Base-by-base conservation (phyloP, 2,329 filamentous ascomycete species). In the Pezicula carpinea region DNA sequence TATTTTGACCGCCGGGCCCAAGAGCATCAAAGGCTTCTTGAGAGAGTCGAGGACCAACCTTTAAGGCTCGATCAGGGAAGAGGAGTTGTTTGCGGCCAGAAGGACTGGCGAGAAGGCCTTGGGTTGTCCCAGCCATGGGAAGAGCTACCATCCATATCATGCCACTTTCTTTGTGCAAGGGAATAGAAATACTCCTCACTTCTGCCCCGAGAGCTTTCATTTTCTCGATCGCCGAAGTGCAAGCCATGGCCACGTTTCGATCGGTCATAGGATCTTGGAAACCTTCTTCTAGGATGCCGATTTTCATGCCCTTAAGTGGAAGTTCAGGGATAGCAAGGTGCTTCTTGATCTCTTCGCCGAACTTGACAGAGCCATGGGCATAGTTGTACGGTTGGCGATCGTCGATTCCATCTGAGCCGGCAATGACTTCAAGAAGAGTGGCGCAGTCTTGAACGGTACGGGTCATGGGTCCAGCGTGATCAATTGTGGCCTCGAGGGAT, bases 1-100 rank as follows among this genome's bases (percentile, higher is more conserved):
- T 75, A 52, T 79, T 79, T 51, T 77, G 78, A 0, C 75, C 78
- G 0, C 73, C 71, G 13, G 67, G 71, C 54, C 76, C 77, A 1
- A 75, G 66, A 31, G 74, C 70, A 33, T 76, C 67, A 58, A 77
- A 81, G 3, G 71, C 65, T 5, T 65, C 58, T 49, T 80, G 75
- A 29, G 79, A 68, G n/a, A 75, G 71, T 1, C 70, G 69, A 57
- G 77, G 67, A 11, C 69, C 67, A 6, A 54, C 46, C 19, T 41
- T 18, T 6, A 23, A 31, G 19, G 48, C 34, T 2, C 54, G 49
- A 6, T 56, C 50, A 0, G 54, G 53, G 38, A 54, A 57, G 1
- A 57, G 39, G 4, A 79, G 67, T 0, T 72, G 72, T 26, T 75
- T 63, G 29, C 75, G 64, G 0, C 77, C 74, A 21, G 68, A 43